These are phyloP conservation scores for Ceratobasidium sp. DNA, from an alignment of 1,284 basidiomycete species.

Conservation along the genomic window DNA sequence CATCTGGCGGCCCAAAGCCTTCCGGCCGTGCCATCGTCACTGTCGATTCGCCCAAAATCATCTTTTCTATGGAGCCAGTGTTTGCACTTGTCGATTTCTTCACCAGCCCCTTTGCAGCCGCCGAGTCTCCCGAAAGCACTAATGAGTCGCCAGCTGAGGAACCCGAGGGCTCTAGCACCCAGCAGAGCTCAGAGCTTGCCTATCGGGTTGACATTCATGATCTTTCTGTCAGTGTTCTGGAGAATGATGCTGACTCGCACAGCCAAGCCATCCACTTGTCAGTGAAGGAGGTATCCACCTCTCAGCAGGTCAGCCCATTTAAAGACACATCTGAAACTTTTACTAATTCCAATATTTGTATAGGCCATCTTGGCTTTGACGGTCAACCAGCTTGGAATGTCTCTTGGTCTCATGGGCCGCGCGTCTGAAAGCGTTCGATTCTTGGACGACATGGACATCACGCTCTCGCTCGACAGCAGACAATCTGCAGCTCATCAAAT, in stretches of 20 bases:
- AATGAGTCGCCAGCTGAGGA: constrained; percentile 40
- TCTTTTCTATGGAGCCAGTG: constrained; percentile 93
- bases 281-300: constrained; percentile 87
- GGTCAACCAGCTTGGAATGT: constrained; percentile 91
- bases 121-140: constrained; percentile 33
- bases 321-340: not conserved
- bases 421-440: constrained; percentile 88
- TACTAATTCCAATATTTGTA: constrained; percentile 24
- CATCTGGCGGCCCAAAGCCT: constrained; percentile 67
- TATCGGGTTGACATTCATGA: constrained; percentile 93
- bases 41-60: constrained; percentile 92
- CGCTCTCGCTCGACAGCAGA: constrained; percentile 86
- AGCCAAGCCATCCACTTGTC: constrained; percentile 90
- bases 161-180: constrained; percentile 46
- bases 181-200: constrained; percentile 55
- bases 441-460: constrained; percentile 92
- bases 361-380: constrained; percentile 86
- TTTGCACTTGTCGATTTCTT: constrained; percentile 91
- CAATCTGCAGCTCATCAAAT: constrained; percentile 77
- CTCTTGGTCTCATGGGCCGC: constrained; percentile 88
- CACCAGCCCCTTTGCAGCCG: constrained; percentile 65
- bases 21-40: constrained; percentile 84
- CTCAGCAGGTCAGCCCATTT: constrained; percentile 77
- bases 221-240: constrained; percentile 89
- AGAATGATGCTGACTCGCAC: constrained; percentile 81